Conservation (phyloP, 352 stramenopile species). For the Pythium biforme region DNA sequence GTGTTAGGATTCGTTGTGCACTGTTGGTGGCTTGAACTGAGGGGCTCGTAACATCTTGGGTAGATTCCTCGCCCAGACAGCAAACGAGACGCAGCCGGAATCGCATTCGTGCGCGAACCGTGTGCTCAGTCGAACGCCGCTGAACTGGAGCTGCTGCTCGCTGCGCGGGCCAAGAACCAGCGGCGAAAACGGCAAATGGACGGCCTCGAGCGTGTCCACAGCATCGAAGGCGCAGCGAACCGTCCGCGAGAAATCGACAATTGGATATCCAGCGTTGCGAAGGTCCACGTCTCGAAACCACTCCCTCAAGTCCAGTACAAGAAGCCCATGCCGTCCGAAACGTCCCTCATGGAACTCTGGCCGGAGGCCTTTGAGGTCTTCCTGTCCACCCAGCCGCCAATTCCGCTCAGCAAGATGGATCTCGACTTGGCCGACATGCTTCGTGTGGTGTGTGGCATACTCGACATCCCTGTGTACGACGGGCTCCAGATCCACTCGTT, state of each 20-base stretch:
- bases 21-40: background rate
- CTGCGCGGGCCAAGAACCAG: slow-evolving; percentile 34
- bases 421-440: slow-evolving; percentile 84
- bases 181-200: slow-evolving; percentile 27
- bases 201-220: slow-evolving; percentile 55
- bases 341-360: slow-evolving; percentile 90
- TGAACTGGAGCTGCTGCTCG: slow-evolving; percentile 90
- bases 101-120: slow-evolving; percentile 88
- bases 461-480: slow-evolving; percentile 92
- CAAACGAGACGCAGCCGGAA: slow-evolving; percentile 68
- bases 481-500: slow-evolving; percentile 83
- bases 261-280: slow-evolving; percentile 91
- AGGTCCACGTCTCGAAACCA: slow-evolving; percentile 85
- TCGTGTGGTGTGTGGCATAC: slow-evolving; percentile 81
- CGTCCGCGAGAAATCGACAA: slow-evolving; percentile 86
- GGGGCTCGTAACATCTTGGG: background rate
- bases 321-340: slow-evolving; percentile 77
- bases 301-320: slow-evolving; percentile 75
- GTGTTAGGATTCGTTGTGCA: background rate
- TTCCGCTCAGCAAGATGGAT: slow-evolving; percentile 60
- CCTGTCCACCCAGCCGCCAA: slow-evolving; percentile 32
- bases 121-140: slow-evolving; percentile 83
- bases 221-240: slow-evolving; percentile 87
- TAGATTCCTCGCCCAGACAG: slow-evolving; percentile 88
- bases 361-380: slow-evolving; percentile 81